Evolutionary conservation across 805 yeast species (phyloP).

Genomic region (Kluyveromyces aestuarii): DNA sequence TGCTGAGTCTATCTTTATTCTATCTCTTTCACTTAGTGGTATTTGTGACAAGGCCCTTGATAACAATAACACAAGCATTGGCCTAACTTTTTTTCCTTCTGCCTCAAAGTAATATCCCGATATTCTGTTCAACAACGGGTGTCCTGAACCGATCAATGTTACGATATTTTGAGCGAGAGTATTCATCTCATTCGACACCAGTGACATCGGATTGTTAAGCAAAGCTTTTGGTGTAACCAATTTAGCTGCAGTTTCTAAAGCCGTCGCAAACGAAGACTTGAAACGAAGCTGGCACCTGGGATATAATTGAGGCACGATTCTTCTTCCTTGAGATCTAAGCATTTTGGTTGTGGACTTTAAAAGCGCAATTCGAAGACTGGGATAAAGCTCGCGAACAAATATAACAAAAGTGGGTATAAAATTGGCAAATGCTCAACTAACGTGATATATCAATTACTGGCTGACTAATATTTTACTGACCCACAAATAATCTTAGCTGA

Average conservation of each 20-base stretch:
- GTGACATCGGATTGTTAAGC: constrained; percentile 74
- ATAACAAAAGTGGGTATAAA: background rate
- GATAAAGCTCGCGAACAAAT: background rate
- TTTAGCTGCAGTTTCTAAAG: constrained; percentile 64
- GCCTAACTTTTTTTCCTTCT: constrained; percentile 93
- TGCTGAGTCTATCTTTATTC: constrained; percentile 49
- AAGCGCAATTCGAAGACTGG: background rate
- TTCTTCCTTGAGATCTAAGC: background rate
- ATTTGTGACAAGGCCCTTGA: constrained; percentile 73
- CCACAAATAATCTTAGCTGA: no score
- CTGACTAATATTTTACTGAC: no score
- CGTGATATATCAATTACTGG: no score
- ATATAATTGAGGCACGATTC: background rate
- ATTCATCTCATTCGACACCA: constrained; percentile 91
- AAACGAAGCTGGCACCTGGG: constrained; percentile 4
- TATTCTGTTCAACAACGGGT: constrained; percentile 84
- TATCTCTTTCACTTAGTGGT: constrained; percentile 57
- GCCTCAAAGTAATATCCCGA: constrained; percentile 93
- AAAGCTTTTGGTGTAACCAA: constrained; percentile 55
- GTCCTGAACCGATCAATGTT: constrained; percentile 80
- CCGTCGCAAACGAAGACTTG: constrained; percentile 38
- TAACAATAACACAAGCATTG: constrained; percentile 74
- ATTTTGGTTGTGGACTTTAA: background rate
- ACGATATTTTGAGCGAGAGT: constrained; percentile 82
- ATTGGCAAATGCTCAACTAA: background rate